Conservation (phyloP, 208 protist genomes). For the Leishmania arabica region DNA sequence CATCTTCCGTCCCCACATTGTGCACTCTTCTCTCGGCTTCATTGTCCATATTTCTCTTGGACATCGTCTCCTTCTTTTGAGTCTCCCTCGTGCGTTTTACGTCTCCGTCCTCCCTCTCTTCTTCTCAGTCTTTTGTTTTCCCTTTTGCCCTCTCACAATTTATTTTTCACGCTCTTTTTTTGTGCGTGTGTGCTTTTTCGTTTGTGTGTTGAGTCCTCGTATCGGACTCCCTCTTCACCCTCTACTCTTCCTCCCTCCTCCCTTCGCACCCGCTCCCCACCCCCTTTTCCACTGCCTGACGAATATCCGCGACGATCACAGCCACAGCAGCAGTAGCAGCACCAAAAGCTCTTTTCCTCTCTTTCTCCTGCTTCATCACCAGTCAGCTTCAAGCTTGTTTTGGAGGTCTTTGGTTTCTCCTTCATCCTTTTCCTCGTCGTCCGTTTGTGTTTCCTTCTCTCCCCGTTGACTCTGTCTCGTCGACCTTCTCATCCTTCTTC, state of each 20-base stretch:
- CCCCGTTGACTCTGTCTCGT: background rate
- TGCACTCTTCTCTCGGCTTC: background rate
- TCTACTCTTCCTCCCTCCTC: background rate
- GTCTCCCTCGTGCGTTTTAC: background rate
- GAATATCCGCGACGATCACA: background rate
- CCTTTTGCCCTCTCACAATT: background rate
- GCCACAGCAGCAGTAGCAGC: background rate
- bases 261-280: background rate
- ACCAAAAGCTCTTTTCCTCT: background rate
- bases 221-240: constrained; percentile 1
- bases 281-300: background rate
- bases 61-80: background rate
- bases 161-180: constrained; percentile 31
- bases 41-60: background rate
- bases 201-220: background rate
- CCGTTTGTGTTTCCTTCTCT: background rate
- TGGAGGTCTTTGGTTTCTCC: constrained; percentile 1
- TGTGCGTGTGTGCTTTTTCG: background rate
- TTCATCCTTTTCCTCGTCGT: constrained; percentile 13
- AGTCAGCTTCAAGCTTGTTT: background rate
- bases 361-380: background rate
- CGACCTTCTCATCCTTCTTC: background rate
- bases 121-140: constrained; percentile 1
- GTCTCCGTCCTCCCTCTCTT: constrained; percentile 5
- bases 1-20: background rate